Conservation (phyloP, 805 yeast genomes). For the Wickerhamomyces chambardii region DNA sequence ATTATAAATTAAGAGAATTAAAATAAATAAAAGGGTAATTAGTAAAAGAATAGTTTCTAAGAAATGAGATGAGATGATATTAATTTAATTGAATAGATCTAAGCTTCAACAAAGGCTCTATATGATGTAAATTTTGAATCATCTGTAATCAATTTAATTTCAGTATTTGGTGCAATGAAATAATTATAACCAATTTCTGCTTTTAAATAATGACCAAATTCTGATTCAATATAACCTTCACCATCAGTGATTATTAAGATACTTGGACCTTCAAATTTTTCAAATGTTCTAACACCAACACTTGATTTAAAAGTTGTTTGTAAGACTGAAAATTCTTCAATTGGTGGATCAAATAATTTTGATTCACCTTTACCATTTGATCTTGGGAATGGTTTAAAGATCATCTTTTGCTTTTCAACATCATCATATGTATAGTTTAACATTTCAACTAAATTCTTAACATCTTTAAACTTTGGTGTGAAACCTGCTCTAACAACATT, state of each 20-base stretch:
- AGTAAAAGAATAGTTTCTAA: too few species aligned
- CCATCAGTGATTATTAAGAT: constrained; percentile 82
- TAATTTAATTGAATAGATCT: not conserved
- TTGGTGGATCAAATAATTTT: constrained; percentile 86
- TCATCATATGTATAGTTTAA: constrained; percentile 84
- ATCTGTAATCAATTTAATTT: constrained; percentile 47
- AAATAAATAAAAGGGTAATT: too few species aligned
- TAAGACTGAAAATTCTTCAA: constrained; percentile 92
- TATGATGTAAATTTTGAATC: constrained; percentile 63
- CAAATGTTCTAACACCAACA: constrained; percentile 44
- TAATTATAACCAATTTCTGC: constrained; percentile 71
- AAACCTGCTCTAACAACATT: constrained; percentile 98
- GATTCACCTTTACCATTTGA: constrained; percentile 61
- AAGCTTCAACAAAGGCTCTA: constrained; percentile 83
- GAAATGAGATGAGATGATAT: not conserved
- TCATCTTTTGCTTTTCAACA: constrained; percentile 91
- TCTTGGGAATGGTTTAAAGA: constrained; percentile 37
- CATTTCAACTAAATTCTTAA: constrained; percentile 79
- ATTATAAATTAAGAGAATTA: too few species aligned
- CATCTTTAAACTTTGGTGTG: constrained; percentile 99
- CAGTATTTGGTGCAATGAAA: constrained; percentile 74
- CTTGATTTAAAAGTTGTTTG: constrained; percentile 56
- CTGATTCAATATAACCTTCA: constrained; percentile 45
- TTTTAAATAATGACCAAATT: constrained; percentile 27
- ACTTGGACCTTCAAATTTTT: constrained; percentile 77